Base-by-base conservation (phyloP, 352 stramenopile genomes). In the Pythium monospermum region DNA sequence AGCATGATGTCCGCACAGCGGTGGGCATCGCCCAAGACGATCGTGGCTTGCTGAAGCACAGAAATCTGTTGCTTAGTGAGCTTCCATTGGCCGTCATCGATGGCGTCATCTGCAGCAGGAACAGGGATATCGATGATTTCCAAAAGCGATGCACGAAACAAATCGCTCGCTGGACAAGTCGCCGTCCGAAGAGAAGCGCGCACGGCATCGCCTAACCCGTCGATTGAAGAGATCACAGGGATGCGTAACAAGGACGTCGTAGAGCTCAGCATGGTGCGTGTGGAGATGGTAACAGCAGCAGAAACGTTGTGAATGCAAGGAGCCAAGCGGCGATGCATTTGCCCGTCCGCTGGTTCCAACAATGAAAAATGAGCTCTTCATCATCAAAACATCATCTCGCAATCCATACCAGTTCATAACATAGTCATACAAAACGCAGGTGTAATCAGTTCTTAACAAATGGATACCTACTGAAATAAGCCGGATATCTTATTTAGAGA, bases 11-110 rank as follows among this genome's bases (percentile, higher is more conserved):
- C 23, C 19, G 72, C 66, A 25, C 64, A 67, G 18, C 57, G 68
- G 35, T 81, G 59, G 1, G 75, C 73, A 45, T 88, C 77, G 2
- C 66, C 67, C 25, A 88, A 60, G 32, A 86, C 28, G 21, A 88
- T 46, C 1, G 53, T 53, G 2, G 74, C 71, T 13, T 73, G 21
- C 25, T 49, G 40, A n/a, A 88, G 64, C 32, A 78, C 39, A 10
- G 69, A 25, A 31, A 66, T 26, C 40, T 86, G 68, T 15, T 68
- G 41, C 6, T 63, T 19, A 1, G 42, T 64, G 22, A 83, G 62
- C 13, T 57, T 22, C 72, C 72, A 83, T 19, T 37, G 51, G 21
- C 45, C 49, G 10, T 21, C 55, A n/a, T 23, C 23, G n/a, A n/a
- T 12, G 59, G 37, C 30, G 57, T 42, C 0, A 51, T 8, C 5